phyloP scores from a whole-genome alignment of 2,329 filamentous ascomycete genomes.

The Alternaria ethzedia region DNA sequence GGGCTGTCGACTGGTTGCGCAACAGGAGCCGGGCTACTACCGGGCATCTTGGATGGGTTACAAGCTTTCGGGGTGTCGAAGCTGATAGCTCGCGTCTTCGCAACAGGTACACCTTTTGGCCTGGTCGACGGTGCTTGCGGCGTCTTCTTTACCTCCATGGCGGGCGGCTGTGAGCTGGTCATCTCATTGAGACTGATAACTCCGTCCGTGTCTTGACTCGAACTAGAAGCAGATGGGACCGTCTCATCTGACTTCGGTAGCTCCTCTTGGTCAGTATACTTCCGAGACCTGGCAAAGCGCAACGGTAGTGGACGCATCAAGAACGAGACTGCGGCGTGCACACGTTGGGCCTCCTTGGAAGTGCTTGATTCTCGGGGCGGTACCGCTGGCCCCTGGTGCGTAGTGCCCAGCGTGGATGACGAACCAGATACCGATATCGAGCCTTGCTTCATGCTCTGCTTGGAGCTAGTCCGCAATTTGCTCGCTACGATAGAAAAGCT shows the following conservation, averaged over 20 bases:
- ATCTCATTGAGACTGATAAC: neutral
- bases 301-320: constrained; percentile 28
- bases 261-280: constrained; percentile 10
- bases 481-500: constrained; percentile 24
- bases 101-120: constrained; percentile 8
- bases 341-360: constrained; percentile 42
- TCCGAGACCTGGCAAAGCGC: constrained; percentile 24
- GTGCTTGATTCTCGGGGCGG: constrained; percentile 43
- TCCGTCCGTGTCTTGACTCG: neutral
- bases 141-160: constrained; percentile 10
- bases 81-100: constrained; percentile 4
- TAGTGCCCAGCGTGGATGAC: constrained; percentile 27
- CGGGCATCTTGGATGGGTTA: constrained; percentile 6
- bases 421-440: constrained; percentile 30
- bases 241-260: constrained; percentile 2
- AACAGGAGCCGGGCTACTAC: neutral
- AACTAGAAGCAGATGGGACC: constrained; percentile 4
- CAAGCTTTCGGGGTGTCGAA: constrained; percentile 7
- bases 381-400: constrained; percentile 27
- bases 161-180: neutral
- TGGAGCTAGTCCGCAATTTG: constrained; percentile 28
- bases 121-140: constrained; percentile 21
- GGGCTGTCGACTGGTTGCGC: constrained; percentile 23
- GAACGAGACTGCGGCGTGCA: constrained; percentile 33
- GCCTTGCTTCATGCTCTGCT: constrained; percentile 25